Evolutionary conservation across 2,329 filamentous ascomycete genomes (phyloP), one percentile per base, ranked within the genome.

Genomic region (Cladobotryum protrusum): DNA sequence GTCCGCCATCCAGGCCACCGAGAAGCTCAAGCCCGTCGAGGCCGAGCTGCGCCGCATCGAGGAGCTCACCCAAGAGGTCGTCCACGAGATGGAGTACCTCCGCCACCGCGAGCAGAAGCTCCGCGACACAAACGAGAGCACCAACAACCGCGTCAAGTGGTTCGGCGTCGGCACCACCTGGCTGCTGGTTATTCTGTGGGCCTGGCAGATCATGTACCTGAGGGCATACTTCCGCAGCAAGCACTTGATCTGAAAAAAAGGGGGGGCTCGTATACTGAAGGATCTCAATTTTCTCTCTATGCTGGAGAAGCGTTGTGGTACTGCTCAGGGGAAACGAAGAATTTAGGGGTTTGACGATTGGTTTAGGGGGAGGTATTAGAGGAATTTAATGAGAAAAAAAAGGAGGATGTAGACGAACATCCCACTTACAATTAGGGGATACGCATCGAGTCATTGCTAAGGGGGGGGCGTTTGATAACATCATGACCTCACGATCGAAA

Each of bases 81-180:
- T 96, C 44, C 72, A 72, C 56, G 92, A 97, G 78, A 95, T 99
- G 92, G 92, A 97, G 57, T 99, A 97, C 73, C 81, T 99, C 61
- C 82, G 93, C 58, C 63, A 71, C 36, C 82, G 93, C 61, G 93
- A 99, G 78, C 90, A 96, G 81, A 95, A 89, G 77, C 80, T 99
- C 61, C 81, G 93, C 68, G 92, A 99, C 74, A 99, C 93, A 60
- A 99, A 99, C 72, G 93, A 99, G 85, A 97, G 92, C 78, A 99
- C 93, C 58, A 99, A 99, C 74, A 93, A 87, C 73, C 83, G 93
- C 52, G 93, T 99, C 64, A 99, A 97, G 78, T 97, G 89, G 90
- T 99, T 99, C 72, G 92, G 92, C 44, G 84, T 96, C 67, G 83
- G 85, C 57, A 97, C 92, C 24, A 97, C 96, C 74, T 86, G 89